A percentile compares a stretch with the other conserved stretches of the same genome.
Conservation (phyloP, 192 early-diverging fungal species). For the Phycomyces nitens region DNA sequence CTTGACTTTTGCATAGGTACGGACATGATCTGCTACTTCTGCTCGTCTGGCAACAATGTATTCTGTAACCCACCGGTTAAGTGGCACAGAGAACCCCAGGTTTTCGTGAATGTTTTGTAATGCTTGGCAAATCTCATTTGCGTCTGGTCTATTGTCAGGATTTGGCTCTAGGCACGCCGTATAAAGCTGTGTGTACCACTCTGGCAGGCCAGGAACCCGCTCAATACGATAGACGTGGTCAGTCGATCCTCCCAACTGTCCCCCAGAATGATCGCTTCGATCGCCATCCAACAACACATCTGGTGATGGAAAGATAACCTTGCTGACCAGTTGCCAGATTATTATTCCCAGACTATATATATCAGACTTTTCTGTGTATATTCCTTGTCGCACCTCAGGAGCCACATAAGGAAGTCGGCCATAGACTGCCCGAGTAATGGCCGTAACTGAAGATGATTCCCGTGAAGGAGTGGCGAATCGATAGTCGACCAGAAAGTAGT, state of each 20-base stretch:
- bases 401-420: conserved; percentile 40
- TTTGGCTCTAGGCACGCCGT: conserved; percentile 27
- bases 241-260: background rate
- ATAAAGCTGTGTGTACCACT: conserved; percentile 30
- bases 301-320: conserved; percentile 29
- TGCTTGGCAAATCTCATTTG: conserved; percentile 24
- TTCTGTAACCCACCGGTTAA: conserved; percentile 11
- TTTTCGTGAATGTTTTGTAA: conserved; percentile 25
- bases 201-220: conserved; percentile 28
- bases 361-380: conserved; percentile 38
- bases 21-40: conserved; percentile 26
- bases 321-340: conserved; percentile 45
- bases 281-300: conserved; percentile 23
- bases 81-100: conserved; percentile 23
- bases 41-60: conserved; percentile 30
- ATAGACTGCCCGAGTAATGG: conserved; percentile 29
- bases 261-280: background rate
- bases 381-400: conserved; percentile 28
- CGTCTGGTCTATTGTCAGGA: conserved; percentile 28
- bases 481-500: conserved; percentile 36
- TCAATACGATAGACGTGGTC: conserved; percentile 30
- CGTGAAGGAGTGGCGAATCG: conserved; percentile 24
- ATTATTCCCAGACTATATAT: conserved; percentile 54
- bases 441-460: conserved; percentile 27
- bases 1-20: conserved; percentile 29